Conservation (phyloP, 371 early-diverging fungal genomes). For the Rhizomucor pusillus region DNA sequence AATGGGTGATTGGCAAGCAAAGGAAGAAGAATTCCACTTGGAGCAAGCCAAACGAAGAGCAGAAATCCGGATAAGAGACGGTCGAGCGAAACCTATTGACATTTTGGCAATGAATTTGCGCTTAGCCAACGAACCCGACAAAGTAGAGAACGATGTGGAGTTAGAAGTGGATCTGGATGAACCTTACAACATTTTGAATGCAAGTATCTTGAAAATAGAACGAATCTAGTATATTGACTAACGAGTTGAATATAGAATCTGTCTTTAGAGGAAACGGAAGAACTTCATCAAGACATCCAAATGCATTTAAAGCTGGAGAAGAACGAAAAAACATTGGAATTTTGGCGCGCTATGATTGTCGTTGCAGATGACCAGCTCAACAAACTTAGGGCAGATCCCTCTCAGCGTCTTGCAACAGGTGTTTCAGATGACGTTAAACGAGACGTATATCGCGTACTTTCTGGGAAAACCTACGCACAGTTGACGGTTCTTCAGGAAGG, state of each 20-base stretch:
- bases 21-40: constrained; percentile 90
- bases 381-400: constrained; percentile 40
- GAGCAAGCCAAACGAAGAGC: constrained; percentile 89
- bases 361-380: constrained; percentile 74
- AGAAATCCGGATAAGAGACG: constrained; percentile 84
- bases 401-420: constrained; percentile 25
- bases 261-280: constrained; percentile 63
- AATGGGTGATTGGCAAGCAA: constrained; percentile 93
- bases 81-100: constrained; percentile 91
- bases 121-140: constrained; percentile 68
- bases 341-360: constrained; percentile 84
- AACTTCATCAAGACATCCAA: constrained; percentile 82
- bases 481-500: constrained; percentile 69
- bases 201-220: constrained; percentile 17
- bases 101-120: constrained; percentile 88
- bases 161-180: constrained; percentile 84
- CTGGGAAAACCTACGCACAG: constrained; percentile 73
- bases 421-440: constrained; percentile 45
- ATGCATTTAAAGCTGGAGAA: constrained; percentile 84
- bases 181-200: constrained; percentile 84
- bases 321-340: constrained; percentile 66
- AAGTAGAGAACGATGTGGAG: constrained; percentile 69
- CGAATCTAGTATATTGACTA: neutral
- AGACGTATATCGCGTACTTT: constrained; percentile 71
- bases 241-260: constrained; percentile 44